phyloP scores from a whole-genome alignment of 495 filamentous ascomycete species.

The Aspergillus mulundensis region DNA sequence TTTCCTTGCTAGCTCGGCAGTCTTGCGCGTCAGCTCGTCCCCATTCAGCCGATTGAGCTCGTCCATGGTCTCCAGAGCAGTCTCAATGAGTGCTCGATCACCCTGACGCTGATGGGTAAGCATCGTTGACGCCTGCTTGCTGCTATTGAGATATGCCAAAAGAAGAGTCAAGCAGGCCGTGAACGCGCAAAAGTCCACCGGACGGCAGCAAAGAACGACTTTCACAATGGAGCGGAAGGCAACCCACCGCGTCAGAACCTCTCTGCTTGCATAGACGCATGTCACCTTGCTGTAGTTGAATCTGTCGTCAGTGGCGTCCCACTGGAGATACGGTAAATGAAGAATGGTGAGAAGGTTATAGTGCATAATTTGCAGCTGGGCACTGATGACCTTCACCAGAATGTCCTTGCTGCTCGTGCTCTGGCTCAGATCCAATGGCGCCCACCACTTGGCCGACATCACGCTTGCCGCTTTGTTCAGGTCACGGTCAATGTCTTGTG shows the following conservation, averaged over 20 bases:
- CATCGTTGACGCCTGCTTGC: slow-evolving; percentile 12
- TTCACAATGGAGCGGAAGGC: background rate
- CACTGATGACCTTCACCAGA: background rate
- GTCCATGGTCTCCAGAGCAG: slow-evolving; percentile 36
- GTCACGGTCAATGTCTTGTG: background rate
- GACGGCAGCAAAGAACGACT: background rate
- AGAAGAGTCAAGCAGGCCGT: slow-evolving; percentile 1
- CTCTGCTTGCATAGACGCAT: slow-evolving; percentile 1
- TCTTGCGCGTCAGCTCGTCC: slow-evolving; percentile 31
- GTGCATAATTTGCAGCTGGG: background rate
- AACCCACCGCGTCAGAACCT: slow-evolving; percentile 3
- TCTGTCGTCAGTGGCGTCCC: background rate
- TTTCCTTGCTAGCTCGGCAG: slow-evolving; percentile 27
- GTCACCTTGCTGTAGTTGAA: slow-evolving; percentile 6
- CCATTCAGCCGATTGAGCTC: slow-evolving; percentile 23
- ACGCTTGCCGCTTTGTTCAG: background rate
- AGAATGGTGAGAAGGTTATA: background rate
- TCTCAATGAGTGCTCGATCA: slow-evolving; percentile 45
- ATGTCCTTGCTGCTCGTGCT: background rate
- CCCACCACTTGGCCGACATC: background rate
- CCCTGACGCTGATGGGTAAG: slow-evolving; percentile 37
- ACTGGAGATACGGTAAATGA: slow-evolving; percentile 2
- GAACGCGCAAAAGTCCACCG: slow-evolving; percentile 5
- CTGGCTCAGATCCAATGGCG: background rate
- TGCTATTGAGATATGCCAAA: slow-evolving; percentile 16